Conservation (phyloP, 257 asterid genomes). For the Paraleonurus japonicus region DNA sequence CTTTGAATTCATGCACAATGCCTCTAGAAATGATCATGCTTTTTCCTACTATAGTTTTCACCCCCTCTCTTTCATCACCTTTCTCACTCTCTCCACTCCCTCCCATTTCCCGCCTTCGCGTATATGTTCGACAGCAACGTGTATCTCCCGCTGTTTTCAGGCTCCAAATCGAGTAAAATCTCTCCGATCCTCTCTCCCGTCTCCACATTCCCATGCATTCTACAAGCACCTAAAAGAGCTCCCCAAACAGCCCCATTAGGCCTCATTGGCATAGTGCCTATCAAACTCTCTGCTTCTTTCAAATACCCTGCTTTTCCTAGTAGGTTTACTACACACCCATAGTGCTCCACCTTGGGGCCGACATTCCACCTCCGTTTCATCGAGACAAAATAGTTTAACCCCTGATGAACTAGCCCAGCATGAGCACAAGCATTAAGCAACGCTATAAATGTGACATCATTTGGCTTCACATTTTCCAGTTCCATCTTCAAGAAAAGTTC, state of each 20-base stretch:
- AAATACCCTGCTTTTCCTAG: conserved; percentile 52
- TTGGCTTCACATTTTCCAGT: conserved; percentile 28
- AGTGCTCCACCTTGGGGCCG: conserved; percentile 52
- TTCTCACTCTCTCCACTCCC: conserved; percentile 34
- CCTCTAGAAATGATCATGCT: conserved; percentile 40
- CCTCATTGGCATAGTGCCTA: conserved; percentile 45
- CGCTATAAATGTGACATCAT: conserved; percentile 43
- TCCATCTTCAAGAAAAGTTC: conserved; percentile 48
- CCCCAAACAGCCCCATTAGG: conserved; percentile 52
- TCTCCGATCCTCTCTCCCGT: conserved; percentile 46
- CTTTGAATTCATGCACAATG: conserved; percentile 43
- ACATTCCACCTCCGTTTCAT: conserved; percentile 37
- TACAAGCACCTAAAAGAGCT: conserved; percentile 54
- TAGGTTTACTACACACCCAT: conserved; percentile 51
- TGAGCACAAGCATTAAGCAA: conserved; percentile 58
- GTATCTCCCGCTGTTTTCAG: conserved; percentile 43
- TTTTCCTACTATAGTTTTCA: conserved; percentile 34
- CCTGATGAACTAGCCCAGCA: conserved; percentile 49
- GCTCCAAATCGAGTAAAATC: conserved; percentile 49
- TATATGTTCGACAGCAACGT: conserved; percentile 52
- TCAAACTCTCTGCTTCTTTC: conserved; percentile 46
- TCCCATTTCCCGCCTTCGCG: conserved; percentile 56
- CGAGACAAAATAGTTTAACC: conserved; percentile 35
- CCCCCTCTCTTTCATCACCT: conserved; percentile 49
- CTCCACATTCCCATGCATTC: conserved; percentile 44